Base-by-base conservation (phyloP, 805 yeast genomes). In the Candida dajiaensis region DNA sequence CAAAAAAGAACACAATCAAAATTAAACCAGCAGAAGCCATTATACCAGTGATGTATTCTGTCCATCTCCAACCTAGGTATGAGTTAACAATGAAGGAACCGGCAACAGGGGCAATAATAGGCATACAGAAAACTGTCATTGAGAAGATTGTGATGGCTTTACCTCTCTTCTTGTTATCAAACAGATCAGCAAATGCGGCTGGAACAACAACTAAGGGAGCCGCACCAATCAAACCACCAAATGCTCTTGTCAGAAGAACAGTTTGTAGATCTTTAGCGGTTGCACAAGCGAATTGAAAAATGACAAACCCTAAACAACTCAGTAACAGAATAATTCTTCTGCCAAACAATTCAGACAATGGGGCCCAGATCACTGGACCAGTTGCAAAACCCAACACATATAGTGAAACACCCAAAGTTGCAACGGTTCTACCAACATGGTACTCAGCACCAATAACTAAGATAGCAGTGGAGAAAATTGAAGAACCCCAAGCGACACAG, bases 381-480 rank as follows among this genome's bases (percentile, higher is more conserved):
- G 88, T 76, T 1, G 97, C 97, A 66, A 89, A 92, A 11, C 97
- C 98, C 38, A 89, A 65, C n/a, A 90, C 97, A 57, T 79, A 90
- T 22, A 89, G 71, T 0, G 97, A 81, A 10, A 89, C 75, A 47
- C 88, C 85, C 41, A 92, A 72, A 20, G 86, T 76, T 13, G 85
- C 83, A n/a, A 81, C 90, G 11, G 80, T 85, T 7, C 58, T 51
- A 38, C 85, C 83, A 41, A 90, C 80, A 48, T 77, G 77, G 64
- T 65, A 90, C 36, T 73, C 65, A 42, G 53, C 67, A 52, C 75
- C 63, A 28, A 89, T 57, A 19, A 64, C 74, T 0, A 64, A 57
- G 11, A 78, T 70, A 4, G 83, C 85, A 25, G 83, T 72, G 1
- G 96, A 78, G 58, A 82, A 87, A 60, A 87, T 74, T n/a, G 96